Percentiles rank a stretch among this genome's conserved stretches.
These are phyloP conservation scores for Annulohypoxylon nitens DNA, from an alignment of 495 filamentous ascomycete genomes.

Conservation along the genomic window DNA sequence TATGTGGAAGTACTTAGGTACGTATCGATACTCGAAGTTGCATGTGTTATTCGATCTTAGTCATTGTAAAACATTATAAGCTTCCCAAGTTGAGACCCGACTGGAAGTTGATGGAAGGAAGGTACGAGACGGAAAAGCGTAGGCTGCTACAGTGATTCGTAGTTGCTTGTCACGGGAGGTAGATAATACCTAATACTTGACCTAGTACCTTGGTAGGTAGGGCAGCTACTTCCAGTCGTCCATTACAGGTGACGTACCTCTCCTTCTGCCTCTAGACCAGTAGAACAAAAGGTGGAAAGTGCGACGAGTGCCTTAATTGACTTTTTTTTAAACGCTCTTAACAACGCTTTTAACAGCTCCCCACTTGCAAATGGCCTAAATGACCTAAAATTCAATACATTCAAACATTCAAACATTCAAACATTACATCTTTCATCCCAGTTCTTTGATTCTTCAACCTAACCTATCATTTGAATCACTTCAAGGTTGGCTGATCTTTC, in stretches of 20 bases:
- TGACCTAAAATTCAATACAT: not conserved
- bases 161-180: conserved; percentile 1
- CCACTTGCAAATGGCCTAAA: not conserved
- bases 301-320: conserved; percentile 22
- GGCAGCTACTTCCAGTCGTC: not conserved
- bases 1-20: not conserved
- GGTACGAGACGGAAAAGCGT: not conserved
- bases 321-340: not conserved
- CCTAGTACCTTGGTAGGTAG: not conserved
- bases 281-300: conserved; percentile 14
- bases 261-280: conserved; percentile 32
- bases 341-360: not conserved
- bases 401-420: no score
- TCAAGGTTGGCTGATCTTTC: not conserved
- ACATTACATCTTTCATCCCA: not conserved
- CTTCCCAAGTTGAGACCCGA: not conserved
- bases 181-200: not conserved
- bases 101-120: conserved; percentile 11
- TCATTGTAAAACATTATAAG: not conserved
- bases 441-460: not conserved
- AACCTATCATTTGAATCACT: not conserved
- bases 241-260: conserved; percentile 31
- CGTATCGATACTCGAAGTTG: not conserved
- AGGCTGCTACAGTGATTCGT: conserved; percentile 14
- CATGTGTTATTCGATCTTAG: not conserved